A percentile compares a stretch with the other conserved stretches of the same genome.
Conservation (phyloP, 768 basidiomycete genomes). For the Rhodotorula toruloides region DNA sequence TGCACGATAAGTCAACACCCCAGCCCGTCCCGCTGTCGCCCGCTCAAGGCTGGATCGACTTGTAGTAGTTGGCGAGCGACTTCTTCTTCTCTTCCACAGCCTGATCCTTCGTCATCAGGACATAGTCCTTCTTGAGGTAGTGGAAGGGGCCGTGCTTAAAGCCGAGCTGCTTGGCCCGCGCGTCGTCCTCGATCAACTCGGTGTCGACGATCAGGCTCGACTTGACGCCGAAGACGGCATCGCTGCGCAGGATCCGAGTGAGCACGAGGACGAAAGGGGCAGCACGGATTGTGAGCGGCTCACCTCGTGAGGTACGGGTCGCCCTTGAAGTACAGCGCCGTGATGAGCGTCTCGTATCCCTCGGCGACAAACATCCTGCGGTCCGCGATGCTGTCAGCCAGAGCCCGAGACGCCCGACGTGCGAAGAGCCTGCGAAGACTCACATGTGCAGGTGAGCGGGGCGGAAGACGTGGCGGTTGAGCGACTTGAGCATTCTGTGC, state of each 20-base stretch:
- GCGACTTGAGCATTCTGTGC: conserved; percentile 53
- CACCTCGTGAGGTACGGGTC: conserved; percentile 55
- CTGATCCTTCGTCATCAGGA: conserved; percentile 52
- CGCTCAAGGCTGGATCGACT: not conserved
- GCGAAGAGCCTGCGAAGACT: not conserved
- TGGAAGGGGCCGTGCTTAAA: conserved; percentile 52
- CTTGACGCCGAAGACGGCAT: conserved; percentile 78
- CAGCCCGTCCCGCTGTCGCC: too few relatives aligned
- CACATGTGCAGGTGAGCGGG: conserved; percentile 72
- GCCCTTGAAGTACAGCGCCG: conserved; percentile 68
- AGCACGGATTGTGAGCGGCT: not conserved
- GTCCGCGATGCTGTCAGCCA: too few relatives aligned
- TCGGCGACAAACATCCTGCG: conserved; percentile 52
- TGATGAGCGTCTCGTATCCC: conserved; percentile 67
- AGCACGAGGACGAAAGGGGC: too few relatives aligned
- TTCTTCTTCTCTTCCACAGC: conserved; percentile 41
- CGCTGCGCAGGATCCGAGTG: conserved; percentile 40
- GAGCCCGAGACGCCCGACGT: too few relatives aligned
- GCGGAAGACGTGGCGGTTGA: conserved; percentile 66
- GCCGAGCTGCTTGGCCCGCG: conserved; percentile 57
- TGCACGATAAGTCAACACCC: too few relatives aligned
- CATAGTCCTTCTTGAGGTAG: conserved; percentile 53
- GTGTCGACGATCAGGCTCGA: conserved; percentile 66
- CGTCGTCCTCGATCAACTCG: conserved; percentile 57
- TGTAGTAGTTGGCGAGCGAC: conserved; percentile 25